phyloP scores from a whole-genome alignment of 768 basidiomycete species.

The Kwoniella sp. region DNA sequence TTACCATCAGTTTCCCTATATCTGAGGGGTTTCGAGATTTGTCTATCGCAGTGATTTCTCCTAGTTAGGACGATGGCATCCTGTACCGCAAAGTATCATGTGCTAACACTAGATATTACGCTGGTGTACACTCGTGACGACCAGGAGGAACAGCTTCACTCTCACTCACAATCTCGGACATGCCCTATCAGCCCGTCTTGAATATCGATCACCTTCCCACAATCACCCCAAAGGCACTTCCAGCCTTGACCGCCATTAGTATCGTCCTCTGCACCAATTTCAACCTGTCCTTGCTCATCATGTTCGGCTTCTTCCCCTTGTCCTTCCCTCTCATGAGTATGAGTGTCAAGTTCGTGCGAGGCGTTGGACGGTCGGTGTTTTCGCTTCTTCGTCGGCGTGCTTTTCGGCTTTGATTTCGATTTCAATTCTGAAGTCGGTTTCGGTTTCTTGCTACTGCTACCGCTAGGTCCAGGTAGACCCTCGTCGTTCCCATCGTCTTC shows the following conservation, averaged over 20 bases:
- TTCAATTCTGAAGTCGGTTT: too few relatives aligned
- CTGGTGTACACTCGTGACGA: too few relatives aligned
- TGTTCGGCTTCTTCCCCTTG: background rate
- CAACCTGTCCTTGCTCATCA: background rate
- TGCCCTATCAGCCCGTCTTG: conserved; percentile 77
- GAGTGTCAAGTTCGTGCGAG: background rate
- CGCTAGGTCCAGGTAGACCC: too few relatives aligned
- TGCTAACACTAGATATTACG: too few relatives aligned
- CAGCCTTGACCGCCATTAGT: background rate
- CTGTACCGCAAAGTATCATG: too few relatives aligned
- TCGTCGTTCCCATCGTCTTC: too few relatives aligned
- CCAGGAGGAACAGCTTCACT: conserved; percentile 2
- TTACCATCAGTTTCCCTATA: too few relatives aligned
- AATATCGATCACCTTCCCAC: conserved; percentile 71
- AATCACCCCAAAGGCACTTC: conserved; percentile 79
- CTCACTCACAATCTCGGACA: conserved; percentile 71
- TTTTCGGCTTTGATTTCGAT: background rate
- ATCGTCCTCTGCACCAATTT: background rate
- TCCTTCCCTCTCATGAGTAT: conserved; percentile 2
- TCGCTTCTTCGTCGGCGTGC: background rate
- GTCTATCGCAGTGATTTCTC: too few relatives aligned
- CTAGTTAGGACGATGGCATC: too few relatives aligned
- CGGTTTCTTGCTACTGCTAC: too few relatives aligned
- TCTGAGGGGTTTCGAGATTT: too few relatives aligned
- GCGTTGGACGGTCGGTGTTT: background rate